A percentile compares a stretch with the other conserved stretches of the same genome.
These are phyloP conservation scores for Onygena corvina DNA, from an alignment of 2,329 filamentous ascomycete species.

Conservation along the genomic window DNA sequence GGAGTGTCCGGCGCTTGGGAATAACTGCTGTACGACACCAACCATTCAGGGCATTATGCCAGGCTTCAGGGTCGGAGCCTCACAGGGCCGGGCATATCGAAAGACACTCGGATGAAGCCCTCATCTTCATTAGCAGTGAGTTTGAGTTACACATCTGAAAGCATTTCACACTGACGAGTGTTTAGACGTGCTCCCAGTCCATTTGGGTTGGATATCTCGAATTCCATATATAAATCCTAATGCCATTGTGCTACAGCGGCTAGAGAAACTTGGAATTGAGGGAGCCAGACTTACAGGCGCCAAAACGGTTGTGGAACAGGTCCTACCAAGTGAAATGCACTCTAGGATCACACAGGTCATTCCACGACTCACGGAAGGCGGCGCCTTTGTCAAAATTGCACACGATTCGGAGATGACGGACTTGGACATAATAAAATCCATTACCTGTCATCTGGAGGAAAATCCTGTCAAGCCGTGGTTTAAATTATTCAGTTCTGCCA, in stretches of 20 bases:
- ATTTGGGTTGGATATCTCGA: slow-evolving; percentile 51
- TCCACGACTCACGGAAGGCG: slow-evolving; percentile 78
- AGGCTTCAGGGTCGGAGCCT: slow-evolving; percentile 3
- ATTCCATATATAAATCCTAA: slow-evolving; percentile 39
- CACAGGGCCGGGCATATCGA: slow-evolving; percentile 58
- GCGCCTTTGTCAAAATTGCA: slow-evolving; percentile 79
- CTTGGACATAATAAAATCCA: slow-evolving; percentile 47
- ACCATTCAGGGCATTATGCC: background rate
- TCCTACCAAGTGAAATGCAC: slow-evolving; percentile 49
- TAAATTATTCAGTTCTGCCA: slow-evolving; percentile 63
- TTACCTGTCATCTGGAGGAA: slow-evolving; percentile 54
- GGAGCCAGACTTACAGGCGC: slow-evolving; percentile 46
- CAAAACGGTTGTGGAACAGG: slow-evolving; percentile 44
- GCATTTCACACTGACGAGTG: slow-evolving; percentile 8
- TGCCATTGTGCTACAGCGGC: slow-evolving; percentile 33
- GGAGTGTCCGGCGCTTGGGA: background rate
- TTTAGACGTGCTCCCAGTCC: slow-evolving; percentile 71
- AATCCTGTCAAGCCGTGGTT: slow-evolving; percentile 78
- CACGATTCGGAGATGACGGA: slow-evolving; percentile 39
- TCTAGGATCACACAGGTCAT: slow-evolving; percentile 70
- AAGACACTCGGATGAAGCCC: slow-evolving; percentile 61
- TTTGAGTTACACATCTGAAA: slow-evolving; percentile 6
- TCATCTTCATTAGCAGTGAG: slow-evolving; percentile 83
- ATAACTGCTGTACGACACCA: background rate
- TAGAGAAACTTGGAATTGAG: slow-evolving; percentile 43